phyloP scores from a whole-genome alignment of 75 land plant species.

The Adiantum capillusveneris region DNA sequence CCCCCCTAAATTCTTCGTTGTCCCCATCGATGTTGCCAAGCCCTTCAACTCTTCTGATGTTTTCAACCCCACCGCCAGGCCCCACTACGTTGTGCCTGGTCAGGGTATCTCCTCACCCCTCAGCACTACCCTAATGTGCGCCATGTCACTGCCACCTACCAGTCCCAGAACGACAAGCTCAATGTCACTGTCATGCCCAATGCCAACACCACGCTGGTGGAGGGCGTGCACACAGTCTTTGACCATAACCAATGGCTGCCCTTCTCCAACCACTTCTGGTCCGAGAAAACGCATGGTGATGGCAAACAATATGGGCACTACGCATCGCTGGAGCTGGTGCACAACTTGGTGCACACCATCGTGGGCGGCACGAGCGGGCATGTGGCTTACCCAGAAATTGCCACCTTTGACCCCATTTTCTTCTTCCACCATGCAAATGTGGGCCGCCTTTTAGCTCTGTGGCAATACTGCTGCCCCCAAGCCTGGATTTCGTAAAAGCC shows the following conservation, averaged over 20 bases:
- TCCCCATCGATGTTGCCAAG: not conserved
- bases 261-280: conserved; percentile 7
- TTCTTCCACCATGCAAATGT: conserved; percentile 18
- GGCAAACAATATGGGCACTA: conserved; percentile 2
- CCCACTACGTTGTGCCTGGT: not conserved
- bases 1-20: not conserved
- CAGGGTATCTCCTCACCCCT: not conserved
- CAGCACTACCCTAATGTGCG: conserved; percentile 2
- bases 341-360: not conserved
- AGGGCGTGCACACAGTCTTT: not conserved
- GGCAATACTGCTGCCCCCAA: conserved; percentile 6
- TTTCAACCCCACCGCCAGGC: conserved; percentile 1
- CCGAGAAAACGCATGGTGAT: not conserved
- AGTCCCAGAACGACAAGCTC: not conserved
- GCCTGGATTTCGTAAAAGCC: not conserved
- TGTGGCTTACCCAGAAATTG: not conserved
- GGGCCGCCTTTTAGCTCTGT: conserved; percentile 5
- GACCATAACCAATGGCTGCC: not conserved
- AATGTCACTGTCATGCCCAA: conserved; percentile 2
- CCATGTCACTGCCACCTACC: not conserved
- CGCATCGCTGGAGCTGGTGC: conserved; percentile 6
- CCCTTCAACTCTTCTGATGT: not conserved
- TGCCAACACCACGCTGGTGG: not conserved
- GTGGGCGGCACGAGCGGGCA: conserved; percentile 4
- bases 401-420: conserved; percentile 18